Base-by-base conservation (phyloP, 768 basidiomycete genomes). In the Amanita muscaria region DNA sequence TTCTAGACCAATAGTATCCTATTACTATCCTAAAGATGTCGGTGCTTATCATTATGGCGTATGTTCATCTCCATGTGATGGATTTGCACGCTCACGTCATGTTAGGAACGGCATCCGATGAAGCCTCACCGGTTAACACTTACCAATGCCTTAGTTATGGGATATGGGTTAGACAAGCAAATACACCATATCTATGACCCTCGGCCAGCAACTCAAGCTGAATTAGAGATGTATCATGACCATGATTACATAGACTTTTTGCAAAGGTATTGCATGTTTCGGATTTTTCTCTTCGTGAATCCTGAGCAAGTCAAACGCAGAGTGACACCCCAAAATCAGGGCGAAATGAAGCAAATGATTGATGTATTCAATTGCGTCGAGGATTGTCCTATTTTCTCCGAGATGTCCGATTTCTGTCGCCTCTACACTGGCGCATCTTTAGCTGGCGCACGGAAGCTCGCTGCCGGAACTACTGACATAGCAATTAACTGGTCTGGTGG, bases 401-500 rank as follows among this genome's bases (percentile, higher is more conserved):
- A 94, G 54, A 79, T 97, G 74, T 98, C 86, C 57, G 83, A 92
- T 43, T 99, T 96, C 52, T 94, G 89, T 61, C 76, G 79, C 36
- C 85, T 93, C 78, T 99, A 96, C 61, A 77, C 94, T 2, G 96
- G 96, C 1, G 92, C 77, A 0, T 92, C 89, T 1, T 68, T 99
- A 15, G 88, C 90, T 14, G 96, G 87, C 1, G 93, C 93, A 8
- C 70, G 91, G 15, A 93, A 91, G 60, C 71, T 98, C 2, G 80
- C 79, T 41, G 74, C 84, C 2, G 90, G 89, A 1, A 69, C 81
- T 2, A 90, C 92, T 14, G 96, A 99, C 63, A 97, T 94, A 33
- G 96, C 96, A 0, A 90, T 99, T 55, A 98, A 97, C 58, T 99
- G 96, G 96, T 92, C 92, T 16, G 96, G 96, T 1, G 96, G 96